Conservation (phyloP, 164 flowering plant species). For the Berberis thunbergii region DNA sequence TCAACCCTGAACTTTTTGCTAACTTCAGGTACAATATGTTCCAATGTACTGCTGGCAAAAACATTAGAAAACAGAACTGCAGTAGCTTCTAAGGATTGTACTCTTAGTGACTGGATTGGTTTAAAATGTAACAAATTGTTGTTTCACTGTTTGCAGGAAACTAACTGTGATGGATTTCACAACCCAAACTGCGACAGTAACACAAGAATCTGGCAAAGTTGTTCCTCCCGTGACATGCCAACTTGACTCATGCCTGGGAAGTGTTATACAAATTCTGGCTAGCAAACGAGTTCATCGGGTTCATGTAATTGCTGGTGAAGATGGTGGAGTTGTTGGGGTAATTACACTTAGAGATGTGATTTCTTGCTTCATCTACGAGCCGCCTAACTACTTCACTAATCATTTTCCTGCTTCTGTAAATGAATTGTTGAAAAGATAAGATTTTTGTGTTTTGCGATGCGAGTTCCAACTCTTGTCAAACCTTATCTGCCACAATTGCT, state of each 20-base stretch:
- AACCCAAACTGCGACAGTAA: slow-evolving; percentile 28
- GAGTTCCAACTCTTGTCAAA: not conserved
- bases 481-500: too few relatives aligned
- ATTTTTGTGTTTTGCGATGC: not conserved
- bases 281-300: slow-evolving; percentile 63
- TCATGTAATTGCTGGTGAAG: slow-evolving; percentile 43
- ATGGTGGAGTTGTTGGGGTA: slow-evolving; percentile 52
- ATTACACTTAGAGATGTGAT: slow-evolving; percentile 88
- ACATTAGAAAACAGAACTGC: too few relatives aligned
- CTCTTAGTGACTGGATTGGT: not conserved
- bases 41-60: too few relatives aligned
- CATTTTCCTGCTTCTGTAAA: slow-evolving; percentile 43
- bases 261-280: slow-evolving; percentile 61
- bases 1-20: slow-evolving; percentile 70
- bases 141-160: slow-evolving; percentile 36
- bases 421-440: slow-evolving; percentile 39
- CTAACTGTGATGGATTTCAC: slow-evolving; percentile 69
- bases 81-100: too few relatives aligned
- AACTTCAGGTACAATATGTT: slow-evolving; percentile 53
- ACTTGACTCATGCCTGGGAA: slow-evolving; percentile 40
- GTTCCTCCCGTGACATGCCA: slow-evolving; percentile 67
- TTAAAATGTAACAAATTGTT: not conserved
- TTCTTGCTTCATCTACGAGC: slow-evolving; percentile 80
- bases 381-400: slow-evolving; percentile 57
- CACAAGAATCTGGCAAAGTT: slow-evolving; percentile 28